Conservation (phyloP, 495 filamentous ascomycete species). For the Hypoxylon lienhwacheense region DNA sequence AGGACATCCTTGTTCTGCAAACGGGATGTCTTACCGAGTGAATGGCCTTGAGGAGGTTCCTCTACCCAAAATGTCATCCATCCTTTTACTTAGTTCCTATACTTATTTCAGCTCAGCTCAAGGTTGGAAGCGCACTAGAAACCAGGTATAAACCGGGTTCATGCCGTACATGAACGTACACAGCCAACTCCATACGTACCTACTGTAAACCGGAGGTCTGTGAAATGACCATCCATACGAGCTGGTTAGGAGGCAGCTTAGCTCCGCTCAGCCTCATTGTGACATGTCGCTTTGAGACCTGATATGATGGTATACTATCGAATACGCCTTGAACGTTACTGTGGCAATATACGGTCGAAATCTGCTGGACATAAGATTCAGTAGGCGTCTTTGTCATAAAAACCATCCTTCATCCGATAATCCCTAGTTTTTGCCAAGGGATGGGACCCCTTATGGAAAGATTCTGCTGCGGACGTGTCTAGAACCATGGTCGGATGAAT, state of each 20-base stretch:
- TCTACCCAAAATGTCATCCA: too few species aligned
- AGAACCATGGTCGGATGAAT: background rate
- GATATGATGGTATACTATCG: too few species aligned
- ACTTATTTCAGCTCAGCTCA: slow-evolving; percentile 8
- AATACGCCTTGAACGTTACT: background rate
- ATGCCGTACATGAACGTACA: slow-evolving; percentile 13
- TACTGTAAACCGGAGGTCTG: too few species aligned
- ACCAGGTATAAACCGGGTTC: slow-evolving; percentile 19
- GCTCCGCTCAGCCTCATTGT: slow-evolving; percentile 19
- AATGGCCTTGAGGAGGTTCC: slow-evolving; percentile 6
- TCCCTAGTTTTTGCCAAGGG: background rate
- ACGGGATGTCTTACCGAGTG: slow-evolving; percentile 18
- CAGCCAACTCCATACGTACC: slow-evolving; percentile 2
- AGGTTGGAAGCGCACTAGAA: too few species aligned
- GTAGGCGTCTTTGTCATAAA: background rate
- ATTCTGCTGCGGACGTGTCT: slow-evolving; percentile 14
- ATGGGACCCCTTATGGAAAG: background rate
- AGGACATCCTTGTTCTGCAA: slow-evolving; percentile 8
- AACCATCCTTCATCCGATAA: background rate
- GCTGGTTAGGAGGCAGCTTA: background rate
- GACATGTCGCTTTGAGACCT: slow-evolving; percentile 15
- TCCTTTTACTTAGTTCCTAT: too few species aligned
- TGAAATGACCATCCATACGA: background rate
- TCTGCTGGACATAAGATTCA: background rate
- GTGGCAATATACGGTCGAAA: slow-evolving; percentile 1